Evolutionary conservation across 805 yeast species (phyloP).

Genomic region (Starmerella gropengiesseri): DNA sequence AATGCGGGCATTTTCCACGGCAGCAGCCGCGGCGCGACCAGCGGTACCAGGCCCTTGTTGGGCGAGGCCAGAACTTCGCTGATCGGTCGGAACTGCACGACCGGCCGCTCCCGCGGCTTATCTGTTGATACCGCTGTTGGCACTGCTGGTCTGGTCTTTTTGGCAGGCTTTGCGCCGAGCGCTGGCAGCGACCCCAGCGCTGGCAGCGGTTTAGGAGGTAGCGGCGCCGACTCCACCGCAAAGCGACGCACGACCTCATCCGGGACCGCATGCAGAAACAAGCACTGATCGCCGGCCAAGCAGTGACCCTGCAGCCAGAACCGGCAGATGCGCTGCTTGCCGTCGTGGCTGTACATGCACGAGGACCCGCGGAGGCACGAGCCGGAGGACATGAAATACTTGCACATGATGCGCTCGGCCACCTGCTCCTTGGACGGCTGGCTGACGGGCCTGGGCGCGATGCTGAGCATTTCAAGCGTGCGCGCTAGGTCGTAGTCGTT

Average conservation of each 20-base stretch:
- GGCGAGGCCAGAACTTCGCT: conserved; percentile 6
- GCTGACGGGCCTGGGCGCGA: conserved; percentile 1
- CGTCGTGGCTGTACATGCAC: conserved; percentile 39
- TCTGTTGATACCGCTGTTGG: background rate
- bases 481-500: conserved; percentile 31
- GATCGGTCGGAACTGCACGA: conserved; percentile 3
- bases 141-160: background rate
- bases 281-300: conserved; percentile 35
- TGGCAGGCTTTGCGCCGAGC: background rate
- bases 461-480: conserved; percentile 24
- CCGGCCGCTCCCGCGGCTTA: background rate
- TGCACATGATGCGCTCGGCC: conserved; percentile 31
- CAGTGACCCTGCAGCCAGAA: conserved; percentile 40
- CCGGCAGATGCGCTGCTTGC: conserved; percentile 35
- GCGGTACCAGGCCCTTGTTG: conserved; percentile 8
- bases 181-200: conserved; percentile 14
- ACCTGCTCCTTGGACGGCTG: conserved; percentile 18
- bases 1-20: conserved; percentile 28
- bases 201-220: conserved; percentile 10
- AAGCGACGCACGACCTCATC: conserved; percentile 18
- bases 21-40: conserved; percentile 15
- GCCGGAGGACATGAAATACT: conserved; percentile 34
- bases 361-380: conserved; percentile 35
- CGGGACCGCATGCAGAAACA: conserved; percentile 35
- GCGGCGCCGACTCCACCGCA: background rate